phyloP scores from a whole-genome alignment of 441 rosid genomes.

The Syzygium syzygioides region DNA sequence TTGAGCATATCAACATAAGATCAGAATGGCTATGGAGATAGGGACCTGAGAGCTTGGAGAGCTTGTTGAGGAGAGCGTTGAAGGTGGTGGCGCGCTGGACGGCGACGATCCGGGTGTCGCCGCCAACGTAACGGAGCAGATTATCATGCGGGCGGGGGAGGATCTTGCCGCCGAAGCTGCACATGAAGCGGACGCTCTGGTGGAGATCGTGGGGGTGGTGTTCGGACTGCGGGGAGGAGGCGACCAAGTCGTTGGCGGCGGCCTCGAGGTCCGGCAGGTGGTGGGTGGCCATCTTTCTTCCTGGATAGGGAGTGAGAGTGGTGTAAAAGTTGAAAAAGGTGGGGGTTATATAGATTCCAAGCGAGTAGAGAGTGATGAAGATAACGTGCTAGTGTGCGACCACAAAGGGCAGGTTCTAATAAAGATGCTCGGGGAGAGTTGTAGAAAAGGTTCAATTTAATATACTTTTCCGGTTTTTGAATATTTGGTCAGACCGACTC shows the following conservation, averaged over 20 bases:
- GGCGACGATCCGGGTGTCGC: slow-evolving; percentile 87
- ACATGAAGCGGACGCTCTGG: slow-evolving; percentile 74
- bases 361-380: background rate
- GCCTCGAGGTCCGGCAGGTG: slow-evolving; percentile 65
- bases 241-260: slow-evolving; percentile 42
- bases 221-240: slow-evolving; percentile 79
- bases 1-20: background rate
- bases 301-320: background rate
- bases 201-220: slow-evolving; percentile 33
- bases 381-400: background rate
- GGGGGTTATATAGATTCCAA: background rate
- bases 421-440: background rate
- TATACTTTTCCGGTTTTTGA: background rate
- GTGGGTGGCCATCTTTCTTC: slow-evolving; percentile 37
- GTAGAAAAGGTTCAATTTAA: background rate
- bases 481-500: background rate
- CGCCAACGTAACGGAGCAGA: slow-evolving; percentile 86
- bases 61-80: slow-evolving; percentile 51
- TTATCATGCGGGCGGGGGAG: slow-evolving; percentile 94
- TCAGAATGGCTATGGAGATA: background rate
- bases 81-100: slow-evolving; percentile 57
- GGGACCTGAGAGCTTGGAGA: slow-evolving; percentile 72
- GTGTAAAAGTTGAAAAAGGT: background rate
- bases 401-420: background rate
- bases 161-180: slow-evolving; percentile 92